Percentiles rank a stretch among this genome's conserved stretches.
Evolutionary conservation across 2,329 filamentous ascomycete species (phyloP).

Genomic region (Aspergillus amoenus): DNA sequence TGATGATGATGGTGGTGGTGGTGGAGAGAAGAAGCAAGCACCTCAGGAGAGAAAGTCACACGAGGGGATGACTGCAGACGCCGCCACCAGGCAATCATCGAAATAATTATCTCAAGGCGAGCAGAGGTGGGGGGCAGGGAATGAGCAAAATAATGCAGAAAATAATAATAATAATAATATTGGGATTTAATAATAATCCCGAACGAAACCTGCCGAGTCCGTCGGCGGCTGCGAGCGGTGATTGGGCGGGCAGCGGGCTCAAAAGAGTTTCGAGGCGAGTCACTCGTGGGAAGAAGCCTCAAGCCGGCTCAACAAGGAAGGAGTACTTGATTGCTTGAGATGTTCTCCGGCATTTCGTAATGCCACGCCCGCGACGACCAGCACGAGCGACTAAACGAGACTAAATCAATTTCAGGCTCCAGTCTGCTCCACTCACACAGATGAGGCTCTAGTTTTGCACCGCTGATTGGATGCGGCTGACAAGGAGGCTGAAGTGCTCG

Average conservation of each 20-base stretch:
- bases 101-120: conserved; percentile 7
- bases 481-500: conserved; percentile 24
- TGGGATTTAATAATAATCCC: background rate
- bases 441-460: conserved; percentile 19
- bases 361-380: conserved; percentile 19
- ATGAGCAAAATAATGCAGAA: background rate
- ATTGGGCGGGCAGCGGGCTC: background rate
- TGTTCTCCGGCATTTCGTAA: background rate
- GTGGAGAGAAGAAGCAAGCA: background rate
- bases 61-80: conserved; percentile 21
- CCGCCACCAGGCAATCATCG: conserved; percentile 18
- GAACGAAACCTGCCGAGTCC: too few relatives aligned
- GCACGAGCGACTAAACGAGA: conserved; percentile 7
- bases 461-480: conserved; percentile 18
- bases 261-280: conserved; percentile 2
- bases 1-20: background rate
- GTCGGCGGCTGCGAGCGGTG: background rate
- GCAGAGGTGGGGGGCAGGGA: conserved; percentile 3
- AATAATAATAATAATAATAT: conserved; percentile 1
- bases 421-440: conserved; percentile 6
- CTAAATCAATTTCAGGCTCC: background rate
- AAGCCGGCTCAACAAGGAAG: conserved; percentile 5
- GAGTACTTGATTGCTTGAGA: background rate
- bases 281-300: background rate
- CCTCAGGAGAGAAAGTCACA: conserved; percentile 7